Evolutionary conservation across 192 early-diverging fungal species (phyloP).

Genomic region (Coemansia furcata): DNA sequence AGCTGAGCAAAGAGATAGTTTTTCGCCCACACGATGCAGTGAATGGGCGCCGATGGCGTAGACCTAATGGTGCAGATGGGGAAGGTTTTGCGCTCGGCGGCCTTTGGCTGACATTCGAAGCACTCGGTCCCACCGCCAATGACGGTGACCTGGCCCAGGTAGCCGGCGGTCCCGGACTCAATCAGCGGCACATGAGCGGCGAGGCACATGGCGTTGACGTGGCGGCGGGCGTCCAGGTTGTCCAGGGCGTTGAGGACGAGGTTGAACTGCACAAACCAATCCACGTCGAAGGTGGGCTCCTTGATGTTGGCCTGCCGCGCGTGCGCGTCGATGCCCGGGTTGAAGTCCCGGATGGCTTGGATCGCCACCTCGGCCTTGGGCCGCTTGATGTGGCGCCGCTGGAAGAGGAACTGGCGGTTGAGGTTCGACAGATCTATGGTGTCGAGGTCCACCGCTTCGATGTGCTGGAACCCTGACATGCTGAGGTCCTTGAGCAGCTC

Average conservation of each 20-base stretch:
- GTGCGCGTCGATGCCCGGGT: slow-evolving; percentile 63
- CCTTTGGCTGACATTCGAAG: slow-evolving; percentile 91
- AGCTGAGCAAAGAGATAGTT: slow-evolving; percentile 85
- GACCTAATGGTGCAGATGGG: slow-evolving; percentile 97
- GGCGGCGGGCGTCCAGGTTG: slow-evolving; percentile 88
- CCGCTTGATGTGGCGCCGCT: slow-evolving; percentile 86
- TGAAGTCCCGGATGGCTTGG: slow-evolving; percentile 81
- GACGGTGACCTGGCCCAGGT: slow-evolving; percentile 86
- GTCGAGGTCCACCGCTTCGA: slow-evolving; percentile 92
- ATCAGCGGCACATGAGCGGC: slow-evolving; percentile 86
- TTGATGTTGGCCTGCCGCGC: slow-evolving; percentile 88
- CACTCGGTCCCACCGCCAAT: slow-evolving; percentile 84
- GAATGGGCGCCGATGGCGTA: slow-evolving; percentile 91
- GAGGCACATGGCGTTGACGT: slow-evolving; percentile 96
- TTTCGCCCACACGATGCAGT: slow-evolving; percentile 99
- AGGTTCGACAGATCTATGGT: slow-evolving; percentile 98
- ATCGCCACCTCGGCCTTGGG: slow-evolving; percentile 88
- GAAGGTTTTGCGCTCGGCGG: slow-evolving; percentile 77
- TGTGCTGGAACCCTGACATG: slow-evolving; percentile 78
- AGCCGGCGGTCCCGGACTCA: slow-evolving; percentile 97
- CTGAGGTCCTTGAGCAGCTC: slow-evolving; percentile 96
- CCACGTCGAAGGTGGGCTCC: slow-evolving; percentile 75
- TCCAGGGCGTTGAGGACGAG: slow-evolving; percentile 96
- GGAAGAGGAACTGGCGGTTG: slow-evolving; percentile 99
- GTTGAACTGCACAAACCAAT: slow-evolving; percentile 87